Base-by-base conservation (phyloP, 1,284 basidiomycete genomes). In the Ceratobasidium sp. region DNA sequence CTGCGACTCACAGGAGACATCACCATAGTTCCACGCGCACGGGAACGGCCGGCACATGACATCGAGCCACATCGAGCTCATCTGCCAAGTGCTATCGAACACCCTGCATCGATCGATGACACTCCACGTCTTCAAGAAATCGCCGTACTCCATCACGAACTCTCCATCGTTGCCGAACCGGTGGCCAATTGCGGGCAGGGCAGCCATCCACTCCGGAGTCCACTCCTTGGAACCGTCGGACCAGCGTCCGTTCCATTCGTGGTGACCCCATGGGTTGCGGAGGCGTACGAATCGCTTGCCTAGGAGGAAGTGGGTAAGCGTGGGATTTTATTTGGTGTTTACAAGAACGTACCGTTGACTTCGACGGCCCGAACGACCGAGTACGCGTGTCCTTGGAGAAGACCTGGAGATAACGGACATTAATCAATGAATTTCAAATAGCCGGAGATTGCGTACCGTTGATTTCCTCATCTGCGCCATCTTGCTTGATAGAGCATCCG, bases 121-220 rank as follows among this genome's bases (percentile, higher is more conserved):
- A 19, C 83, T 82, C 82, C 85, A 88, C 29, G 80, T 82, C 0
- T 81, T 79, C 51, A 88, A 78, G 78, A 88, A 88, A 73, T 88
- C 86, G 22, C 80, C 78, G 79, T 87, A 88, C 79, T 88, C 86
- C 86, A 88, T 88, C 7, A 88, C 82, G 74, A 88, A 88, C 63
- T 85, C 81, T 0, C 86, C 87, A 74, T 87, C 86, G 58, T 87
- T 82, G 2, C 86, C 86, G 71, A 86, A 87, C 81, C 34, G 75
- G 71, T 81, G 86, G 81, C 43, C 82, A 79, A 66, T 86, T 69
- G 72, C 81, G 76, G 34, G 81, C 78, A 87, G 80, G 0, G 82
- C 81, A 24, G 81, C 81, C 8, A 87, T 76, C 76, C 76, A 78
- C 75, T 86, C 84, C 2, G 79, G 75, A 0, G 84, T 85, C 86